phyloP scores from a whole-genome alignment of 495 filamentous ascomycete genomes.

The Xylaria cubensis region DNA sequence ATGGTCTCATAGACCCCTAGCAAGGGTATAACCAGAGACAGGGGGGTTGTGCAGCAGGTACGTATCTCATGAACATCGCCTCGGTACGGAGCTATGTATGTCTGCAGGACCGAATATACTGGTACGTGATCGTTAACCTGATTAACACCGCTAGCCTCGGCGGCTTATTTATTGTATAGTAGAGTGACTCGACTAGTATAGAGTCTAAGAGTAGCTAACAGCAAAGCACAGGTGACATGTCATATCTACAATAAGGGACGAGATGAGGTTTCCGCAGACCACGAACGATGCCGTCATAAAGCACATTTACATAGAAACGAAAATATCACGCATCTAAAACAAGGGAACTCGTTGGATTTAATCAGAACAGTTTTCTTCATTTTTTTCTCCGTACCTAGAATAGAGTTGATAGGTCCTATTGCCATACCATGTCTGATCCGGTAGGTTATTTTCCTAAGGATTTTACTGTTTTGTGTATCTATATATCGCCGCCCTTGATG shows the following conservation, averaged over 20 bases:
- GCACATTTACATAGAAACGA: not conserved
- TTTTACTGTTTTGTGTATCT: slow-evolving; percentile 24
- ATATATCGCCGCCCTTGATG: not conserved
- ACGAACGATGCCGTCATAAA: not conserved
- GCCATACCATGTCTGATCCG: not conserved
- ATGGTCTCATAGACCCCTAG: slow-evolving; percentile 6
- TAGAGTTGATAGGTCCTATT: not conserved
- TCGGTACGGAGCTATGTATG: not conserved
- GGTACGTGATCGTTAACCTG: not conserved
- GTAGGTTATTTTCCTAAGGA: slow-evolving; percentile 22
- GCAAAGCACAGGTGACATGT: not conserved
- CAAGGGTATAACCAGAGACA: not conserved
- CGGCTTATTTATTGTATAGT: slow-evolving; percentile 14
- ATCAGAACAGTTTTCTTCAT: slow-evolving; percentile 13
- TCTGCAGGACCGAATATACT: not conserved
- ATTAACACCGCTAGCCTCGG: slow-evolving; percentile 11
- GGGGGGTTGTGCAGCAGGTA: not conserved
- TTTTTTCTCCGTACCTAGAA: slow-evolving; percentile 12
- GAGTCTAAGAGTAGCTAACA: not conserved
- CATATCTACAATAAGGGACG: not conserved
- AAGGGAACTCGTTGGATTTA: not conserved
- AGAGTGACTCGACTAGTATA: not conserved
- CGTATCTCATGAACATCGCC: slow-evolving; percentile 12
- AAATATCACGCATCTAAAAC: not conserved
- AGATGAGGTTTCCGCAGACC: not conserved